Conservation (phyloP, 2,329 filamentous ascomycete genomes). For the Dactylellina sp. region DNA sequence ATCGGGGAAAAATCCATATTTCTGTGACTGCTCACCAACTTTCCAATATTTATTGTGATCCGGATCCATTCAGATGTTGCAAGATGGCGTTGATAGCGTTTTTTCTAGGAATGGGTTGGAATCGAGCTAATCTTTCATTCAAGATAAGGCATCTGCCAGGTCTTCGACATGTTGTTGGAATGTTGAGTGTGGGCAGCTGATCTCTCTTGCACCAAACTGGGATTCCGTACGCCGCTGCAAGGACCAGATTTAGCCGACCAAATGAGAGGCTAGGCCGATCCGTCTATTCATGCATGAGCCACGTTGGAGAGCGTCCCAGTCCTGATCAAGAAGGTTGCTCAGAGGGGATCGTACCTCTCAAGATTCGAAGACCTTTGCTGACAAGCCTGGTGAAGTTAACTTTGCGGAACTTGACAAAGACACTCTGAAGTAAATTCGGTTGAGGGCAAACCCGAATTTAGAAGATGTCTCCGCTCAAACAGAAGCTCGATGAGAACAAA, state of each 20-base stretch:
- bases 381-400: neutral
- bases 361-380: slow-evolving; percentile 17
- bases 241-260: slow-evolving; percentile 58
- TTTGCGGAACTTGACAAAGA: slow-evolving; percentile 3
- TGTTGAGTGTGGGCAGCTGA: slow-evolving; percentile 56
- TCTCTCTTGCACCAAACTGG: slow-evolving; percentile 54
- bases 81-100: slow-evolving; percentile 18
- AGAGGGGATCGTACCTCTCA: slow-evolving; percentile 32
- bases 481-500: slow-evolving; percentile 5
- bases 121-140: slow-evolving; percentile 13
- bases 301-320: slow-evolving; percentile 47
- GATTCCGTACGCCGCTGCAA: slow-evolving; percentile 57
- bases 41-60: too few species aligned
- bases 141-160: slow-evolving; percentile 25
- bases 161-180: slow-evolving; percentile 45
- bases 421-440: neutral
- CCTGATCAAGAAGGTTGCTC: slow-evolving; percentile 53
- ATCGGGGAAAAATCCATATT: neutral
- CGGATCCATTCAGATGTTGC: neutral
- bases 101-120: slow-evolving; percentile 9
- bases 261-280: slow-evolving; percentile 56
- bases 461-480: slow-evolving; percentile 22
- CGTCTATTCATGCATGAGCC: slow-evolving; percentile 56
- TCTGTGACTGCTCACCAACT: too few species aligned
- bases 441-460: neutral